phyloP scores from a whole-genome alignment of 2,329 filamentous ascomycete genomes.

The Aspergillus alliaceus region DNA sequence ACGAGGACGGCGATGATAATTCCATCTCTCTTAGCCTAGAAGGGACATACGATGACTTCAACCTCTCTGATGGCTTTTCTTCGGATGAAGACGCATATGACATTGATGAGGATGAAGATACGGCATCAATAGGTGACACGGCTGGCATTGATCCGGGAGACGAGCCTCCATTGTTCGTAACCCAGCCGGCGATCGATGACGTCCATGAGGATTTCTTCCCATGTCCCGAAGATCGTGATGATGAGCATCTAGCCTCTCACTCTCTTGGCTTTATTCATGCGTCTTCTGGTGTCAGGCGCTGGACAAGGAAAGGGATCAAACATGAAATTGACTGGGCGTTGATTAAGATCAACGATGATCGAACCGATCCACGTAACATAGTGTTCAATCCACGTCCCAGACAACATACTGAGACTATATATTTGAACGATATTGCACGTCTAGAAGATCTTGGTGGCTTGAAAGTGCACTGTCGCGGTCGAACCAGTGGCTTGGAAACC shows the following conservation, averaged over 20 bases:
- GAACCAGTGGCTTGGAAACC: slow-evolving; percentile 78
- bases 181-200: slow-evolving; percentile 88
- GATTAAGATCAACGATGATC: slow-evolving; percentile 72
- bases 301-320: slow-evolving; percentile 67
- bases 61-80: slow-evolving; percentile 46
- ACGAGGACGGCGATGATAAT: slow-evolving; percentile 48
- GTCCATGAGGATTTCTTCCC: slow-evolving; percentile 82
- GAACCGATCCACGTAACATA: slow-evolving; percentile 70
- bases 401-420: slow-evolving; percentile 35
- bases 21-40: slow-evolving; percentile 38
- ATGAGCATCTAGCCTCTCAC: slow-evolving; percentile 80
- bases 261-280: slow-evolving; percentile 82
- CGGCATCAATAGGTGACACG: slow-evolving; percentile 67
- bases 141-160: slow-evolving; percentile 73
- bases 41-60: slow-evolving; percentile 43
- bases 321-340: slow-evolving; percentile 97
- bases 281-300: slow-evolving; percentile 82
- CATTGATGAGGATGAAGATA: slow-evolving; percentile 56
- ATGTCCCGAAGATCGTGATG: slow-evolving; percentile 69
- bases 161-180: slow-evolving; percentile 77
- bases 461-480: slow-evolving; percentile 82
- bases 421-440: slow-evolving; percentile 59
- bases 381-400: slow-evolving; percentile 53
- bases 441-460: slow-evolving; percentile 65
- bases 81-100: slow-evolving; percentile 55